Evolutionary conservation across 2,329 filamentous ascomycete species (phyloP), one percentile per base, ranked within the genome.

Genomic region (Calonectria multiphialidica): DNA sequence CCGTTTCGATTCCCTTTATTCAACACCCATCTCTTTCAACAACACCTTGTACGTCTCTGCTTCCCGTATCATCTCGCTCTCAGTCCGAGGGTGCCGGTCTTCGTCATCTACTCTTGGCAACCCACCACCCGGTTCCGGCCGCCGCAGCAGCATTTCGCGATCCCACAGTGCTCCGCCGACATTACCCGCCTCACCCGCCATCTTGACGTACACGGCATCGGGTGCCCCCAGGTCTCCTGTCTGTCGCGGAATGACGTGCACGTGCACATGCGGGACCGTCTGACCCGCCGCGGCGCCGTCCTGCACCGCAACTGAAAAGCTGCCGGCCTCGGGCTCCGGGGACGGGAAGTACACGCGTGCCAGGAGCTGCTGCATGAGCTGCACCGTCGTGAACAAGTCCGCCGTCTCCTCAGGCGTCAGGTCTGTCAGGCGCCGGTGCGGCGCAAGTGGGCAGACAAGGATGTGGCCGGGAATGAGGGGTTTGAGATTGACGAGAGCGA

Each of bases 301-400:
- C 83, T 99, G 97, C n/a, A 99, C 90, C 0, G 96, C 96, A 62
- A 99, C 92, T 81, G 98, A 98, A 85, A 98, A 93, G 72, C 94
- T 94, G 12, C 94, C 91, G 7, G 91, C 93, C 40, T 88, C 84
- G 12, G 84, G 81, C 49, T 78, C 90, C 89, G 74, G 91, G 83
- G 35, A 87, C 10, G 79, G 75, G 76, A 92, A 92, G 80, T 91
- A 91, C 42, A 86, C 83, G 18, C 83, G 84, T 0, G 90, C 90
- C 13, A 98, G 89, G 86, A 97, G 95, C 57, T 89, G 90, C 78
- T 96, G 93, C 7, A 98, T 92, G 47, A 91, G 91, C 83, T 97
- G 95, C 33, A 98, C 95, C 1, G 96, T 93, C n/a, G 89, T 83
- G 85, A 98, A 98, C 25, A 99, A 90, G 82, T 99, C 96, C 33